Conservation (phyloP, 1,139 yeast genomes). For the Arxiozyma slooffiae region DNA sequence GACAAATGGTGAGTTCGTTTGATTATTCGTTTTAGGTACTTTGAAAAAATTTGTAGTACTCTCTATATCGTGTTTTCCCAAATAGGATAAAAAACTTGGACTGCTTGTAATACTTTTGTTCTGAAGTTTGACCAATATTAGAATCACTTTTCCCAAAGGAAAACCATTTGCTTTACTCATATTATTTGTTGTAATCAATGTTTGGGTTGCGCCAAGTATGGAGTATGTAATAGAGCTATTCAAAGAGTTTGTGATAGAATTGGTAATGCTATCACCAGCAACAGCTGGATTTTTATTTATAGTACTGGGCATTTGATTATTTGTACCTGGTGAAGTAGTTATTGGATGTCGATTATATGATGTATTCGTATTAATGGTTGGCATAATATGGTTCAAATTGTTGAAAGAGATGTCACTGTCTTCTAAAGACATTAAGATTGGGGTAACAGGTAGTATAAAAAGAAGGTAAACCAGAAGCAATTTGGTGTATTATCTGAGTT, state of each 20-base stretch:
- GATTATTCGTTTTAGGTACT: not conserved
- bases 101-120: conserved; percentile 3
- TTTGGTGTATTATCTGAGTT: not conserved
- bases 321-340: not conserved
- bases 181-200: not conserved
- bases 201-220: not conserved
- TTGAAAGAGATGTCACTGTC: not conserved
- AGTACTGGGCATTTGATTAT: not conserved
- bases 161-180: not conserved
- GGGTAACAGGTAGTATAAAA: not conserved
- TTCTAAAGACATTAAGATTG: not conserved
- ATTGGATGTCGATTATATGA: not conserved
- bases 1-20: not conserved
- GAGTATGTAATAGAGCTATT: not conserved
- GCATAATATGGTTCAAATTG: not conserved
- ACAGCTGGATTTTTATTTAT: not conserved
- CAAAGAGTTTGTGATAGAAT: not conserved
- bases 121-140: conserved; percentile 7
- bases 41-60: too few relatives aligned
- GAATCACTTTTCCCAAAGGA: conserved; percentile 1
- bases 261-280: not conserved
- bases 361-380: not conserved
- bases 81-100: not conserved
- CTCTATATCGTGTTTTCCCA: not conserved
- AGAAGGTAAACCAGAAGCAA: not conserved